Percentiles rank a stretch among this genome's conserved stretches.
phyloP scores from a whole-genome alignment of 176 grass and related monocot genomes.

The Eragrostis curvula region DNA sequence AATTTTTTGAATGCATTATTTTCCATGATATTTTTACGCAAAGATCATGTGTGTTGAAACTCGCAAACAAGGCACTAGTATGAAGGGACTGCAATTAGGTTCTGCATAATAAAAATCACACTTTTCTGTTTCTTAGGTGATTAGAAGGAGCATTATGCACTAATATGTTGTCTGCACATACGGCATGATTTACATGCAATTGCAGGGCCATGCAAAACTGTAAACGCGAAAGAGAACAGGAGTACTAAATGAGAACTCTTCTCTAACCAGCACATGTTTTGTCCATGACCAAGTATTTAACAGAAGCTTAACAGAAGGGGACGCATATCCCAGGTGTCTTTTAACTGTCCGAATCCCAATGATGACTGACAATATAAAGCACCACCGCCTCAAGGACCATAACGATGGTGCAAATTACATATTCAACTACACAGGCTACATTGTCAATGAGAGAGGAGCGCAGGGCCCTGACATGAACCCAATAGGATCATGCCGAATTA shows the following conservation, averaged over 20 bases:
- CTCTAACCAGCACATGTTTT: neutral
- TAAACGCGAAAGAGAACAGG: neutral
- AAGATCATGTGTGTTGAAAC: no score
- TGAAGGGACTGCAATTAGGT: no score
- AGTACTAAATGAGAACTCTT: neutral
- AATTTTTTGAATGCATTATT: no score
- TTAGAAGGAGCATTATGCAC: no score
- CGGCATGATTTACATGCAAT: neutral
- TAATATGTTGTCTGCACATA: no score
- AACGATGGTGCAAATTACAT: constrained; percentile 26
- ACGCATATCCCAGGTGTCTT: constrained; percentile 2
- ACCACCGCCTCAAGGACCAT: constrained; percentile 12
- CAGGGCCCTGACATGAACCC: constrained; percentile 4
- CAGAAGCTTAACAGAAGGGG: neutral
- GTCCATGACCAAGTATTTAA: neutral
- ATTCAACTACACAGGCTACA: constrained; percentile 22
- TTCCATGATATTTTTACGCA: no score
- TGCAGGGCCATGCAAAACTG: neutral
- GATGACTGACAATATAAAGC: constrained; percentile 3
- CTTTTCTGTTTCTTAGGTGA: no score
- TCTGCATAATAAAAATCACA: no score
- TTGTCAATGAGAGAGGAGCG: neutral
- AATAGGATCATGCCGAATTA: neutral
- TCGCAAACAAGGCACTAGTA: no score
- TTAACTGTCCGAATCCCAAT: neutral